Percentiles rank a stretch among this genome's conserved stretches.
Evolutionary conservation across 768 basidiomycete genomes (phyloP).

Genomic region (Pilatotrama ljubarskyi): DNA sequence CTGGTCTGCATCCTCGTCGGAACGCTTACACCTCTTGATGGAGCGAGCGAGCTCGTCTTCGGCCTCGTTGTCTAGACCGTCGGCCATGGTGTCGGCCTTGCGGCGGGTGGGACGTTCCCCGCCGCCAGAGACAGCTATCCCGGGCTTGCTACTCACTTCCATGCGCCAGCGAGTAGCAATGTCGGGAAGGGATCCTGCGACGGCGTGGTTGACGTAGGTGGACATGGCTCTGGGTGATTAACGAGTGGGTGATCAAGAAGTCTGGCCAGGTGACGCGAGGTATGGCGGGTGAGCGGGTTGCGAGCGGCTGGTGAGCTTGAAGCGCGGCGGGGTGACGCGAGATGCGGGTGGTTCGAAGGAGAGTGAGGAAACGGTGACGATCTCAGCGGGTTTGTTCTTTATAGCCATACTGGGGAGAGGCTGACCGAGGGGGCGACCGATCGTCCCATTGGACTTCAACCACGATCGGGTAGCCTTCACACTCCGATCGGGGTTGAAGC

Average conservation of each 20-base stretch:
- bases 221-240: background rate
- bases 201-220: background rate
- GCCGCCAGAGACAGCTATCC: background rate
- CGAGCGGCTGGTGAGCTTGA: background rate
- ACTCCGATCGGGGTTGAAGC: no score
- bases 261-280: background rate
- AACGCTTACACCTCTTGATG: background rate
- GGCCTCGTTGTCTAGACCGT: background rate
- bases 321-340: background rate
- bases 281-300: background rate
- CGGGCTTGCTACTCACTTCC: background rate
- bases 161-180: background rate
- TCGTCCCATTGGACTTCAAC: background rate
- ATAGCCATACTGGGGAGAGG: background rate
- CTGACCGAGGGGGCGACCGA: background rate
- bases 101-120: background rate
- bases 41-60: background rate
- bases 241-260: background rate
- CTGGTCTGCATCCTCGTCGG: background rate
- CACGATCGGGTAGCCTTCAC: no score
- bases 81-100: background rate
- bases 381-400: background rate
- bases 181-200: background rate
- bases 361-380: background rate
- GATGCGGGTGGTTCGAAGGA: background rate